Evolutionary conservation across 169 alveolate species (phyloP).

Genomic region (Eimeria praecox): DNA sequence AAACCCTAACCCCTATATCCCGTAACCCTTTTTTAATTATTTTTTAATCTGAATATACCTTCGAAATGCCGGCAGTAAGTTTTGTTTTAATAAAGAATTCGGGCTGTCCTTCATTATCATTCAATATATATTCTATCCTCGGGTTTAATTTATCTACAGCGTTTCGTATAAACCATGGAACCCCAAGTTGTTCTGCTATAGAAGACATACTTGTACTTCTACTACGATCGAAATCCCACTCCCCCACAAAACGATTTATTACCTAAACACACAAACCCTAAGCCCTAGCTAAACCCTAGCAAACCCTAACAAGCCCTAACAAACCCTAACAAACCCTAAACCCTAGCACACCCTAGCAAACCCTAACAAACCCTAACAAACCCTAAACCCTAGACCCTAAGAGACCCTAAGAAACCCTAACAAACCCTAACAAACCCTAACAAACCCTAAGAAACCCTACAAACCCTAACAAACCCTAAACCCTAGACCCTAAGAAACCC

Average conservation of each 20-base stretch:
- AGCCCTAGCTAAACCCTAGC: no score
- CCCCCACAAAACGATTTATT: conserved; percentile 52
- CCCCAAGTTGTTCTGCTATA: conserved; percentile 63
- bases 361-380: background rate
- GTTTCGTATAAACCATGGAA: conserved; percentile 65
- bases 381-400: no score
- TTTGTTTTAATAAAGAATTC: conserved; percentile 38
- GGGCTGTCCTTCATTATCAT: background rate
- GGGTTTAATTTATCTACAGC: conserved; percentile 77
- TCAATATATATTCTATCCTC: background rate
- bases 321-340: no score
- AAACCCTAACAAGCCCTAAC: no score
- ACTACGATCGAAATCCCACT: conserved; percentile 68
- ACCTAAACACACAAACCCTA: background rate
- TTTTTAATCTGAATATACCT: conserved; percentile 6
- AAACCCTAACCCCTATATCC: background rate
- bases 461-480: background rate
- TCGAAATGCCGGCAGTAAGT: conserved; percentile 59
- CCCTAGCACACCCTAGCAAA: no score
- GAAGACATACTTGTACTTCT: conserved; percentile 37
- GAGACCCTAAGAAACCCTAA: no score
- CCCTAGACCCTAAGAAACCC: background rate
- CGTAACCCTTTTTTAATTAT: no score
- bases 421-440: background rate
- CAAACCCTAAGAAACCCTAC: background rate